Conservation (phyloP, 192 early-diverging fungal species). For the Linnemannia zychae region DNA sequence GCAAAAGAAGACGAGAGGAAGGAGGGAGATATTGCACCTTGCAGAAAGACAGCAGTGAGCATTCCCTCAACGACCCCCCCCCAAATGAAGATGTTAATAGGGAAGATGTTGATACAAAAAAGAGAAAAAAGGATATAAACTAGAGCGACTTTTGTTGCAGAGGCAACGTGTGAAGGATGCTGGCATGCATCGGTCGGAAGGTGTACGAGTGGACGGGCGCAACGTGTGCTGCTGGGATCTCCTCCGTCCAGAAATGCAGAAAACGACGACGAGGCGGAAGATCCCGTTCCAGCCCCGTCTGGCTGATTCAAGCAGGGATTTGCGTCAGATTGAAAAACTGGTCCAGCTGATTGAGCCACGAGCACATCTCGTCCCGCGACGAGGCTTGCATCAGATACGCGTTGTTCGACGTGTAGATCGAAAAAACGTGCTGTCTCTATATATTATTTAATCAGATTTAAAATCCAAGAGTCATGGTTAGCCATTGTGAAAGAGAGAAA, state of each 20-base stretch:
- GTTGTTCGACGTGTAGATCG: slow-evolving; percentile 76
- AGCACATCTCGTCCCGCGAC: slow-evolving; percentile 71
- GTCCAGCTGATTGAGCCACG: slow-evolving; percentile 64
- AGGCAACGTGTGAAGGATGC: background rate
- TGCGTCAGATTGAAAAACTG: slow-evolving; percentile 46
- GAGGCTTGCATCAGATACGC: slow-evolving; percentile 76
- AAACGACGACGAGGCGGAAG: slow-evolving; percentile 2
- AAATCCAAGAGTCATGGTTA: slow-evolving; percentile 1
- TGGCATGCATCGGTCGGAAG: background rate
- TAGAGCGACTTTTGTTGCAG: background rate
- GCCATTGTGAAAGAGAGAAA: slow-evolving; percentile 1
- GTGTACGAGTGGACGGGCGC: slow-evolving; percentile 2
- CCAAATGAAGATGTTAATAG: background rate
- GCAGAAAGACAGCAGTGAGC: no score
- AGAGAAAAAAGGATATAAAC: background rate
- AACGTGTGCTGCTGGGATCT: slow-evolving; percentile 7
- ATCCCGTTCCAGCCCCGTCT: background rate
- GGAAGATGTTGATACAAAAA: background rate
- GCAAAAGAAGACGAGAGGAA: background rate
- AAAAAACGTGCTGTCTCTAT: slow-evolving; percentile 75
- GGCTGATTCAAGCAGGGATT: slow-evolving; percentile 16
- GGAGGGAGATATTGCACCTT: no score
- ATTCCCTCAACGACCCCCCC: background rate
- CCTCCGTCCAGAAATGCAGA: background rate
- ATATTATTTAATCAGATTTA: background rate